phyloP scores from a whole-genome alignment of 1,284 basidiomycete genomes.

The Fomitopsis betulina region DNA sequence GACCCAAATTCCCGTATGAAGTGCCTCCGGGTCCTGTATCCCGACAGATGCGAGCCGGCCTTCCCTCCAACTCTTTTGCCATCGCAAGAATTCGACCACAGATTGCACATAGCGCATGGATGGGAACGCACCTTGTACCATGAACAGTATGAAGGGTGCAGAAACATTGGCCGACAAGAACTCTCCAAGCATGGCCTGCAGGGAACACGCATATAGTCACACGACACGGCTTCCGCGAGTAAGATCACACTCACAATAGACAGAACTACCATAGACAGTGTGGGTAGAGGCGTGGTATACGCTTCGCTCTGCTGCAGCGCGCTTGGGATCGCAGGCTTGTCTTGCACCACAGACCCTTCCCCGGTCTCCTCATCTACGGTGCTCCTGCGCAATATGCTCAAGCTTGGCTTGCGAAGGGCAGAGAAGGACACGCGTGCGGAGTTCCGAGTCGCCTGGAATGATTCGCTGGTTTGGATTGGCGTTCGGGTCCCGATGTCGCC shows the following conservation, averaged over 20 bases:
- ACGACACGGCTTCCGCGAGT: background rate
- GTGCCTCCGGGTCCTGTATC: too few species aligned
- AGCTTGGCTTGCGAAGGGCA: slow-evolving; percentile 19
- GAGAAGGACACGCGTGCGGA: slow-evolving; percentile 25
- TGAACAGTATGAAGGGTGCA: slow-evolving; percentile 85
- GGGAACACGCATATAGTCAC: slow-evolving; percentile 3
- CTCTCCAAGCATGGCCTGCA: slow-evolving; percentile 87
- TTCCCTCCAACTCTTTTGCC: too few species aligned
- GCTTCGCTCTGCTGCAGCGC: slow-evolving; percentile 62
- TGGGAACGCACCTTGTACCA: slow-evolving; percentile 73
- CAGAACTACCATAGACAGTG: slow-evolving; percentile 86
- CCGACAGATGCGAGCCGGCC: too few species aligned
- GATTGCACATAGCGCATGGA: slow-evolving; percentile 3
- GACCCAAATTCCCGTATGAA: too few species aligned
- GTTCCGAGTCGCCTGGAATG: slow-evolving; percentile 1
- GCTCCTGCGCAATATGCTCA: slow-evolving; percentile 21
- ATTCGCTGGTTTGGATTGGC: background rate
- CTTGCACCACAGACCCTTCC: slow-evolving; percentile 22
- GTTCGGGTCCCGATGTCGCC: slow-evolving; percentile 9
- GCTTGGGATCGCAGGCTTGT: slow-evolving; percentile 69
- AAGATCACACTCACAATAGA: slow-evolving; percentile 65
- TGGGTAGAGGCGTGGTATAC: slow-evolving; percentile 77
- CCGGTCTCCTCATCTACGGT: slow-evolving; percentile 21
- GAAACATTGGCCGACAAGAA: slow-evolving; percentile 90
- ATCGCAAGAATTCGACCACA: too few species aligned